A percentile compares a stretch with the other conserved stretches of the same genome.
phyloP scores from a whole-genome alignment of 1,139 yeast genomes.

The Arxiozyma slooffiae region DNA sequence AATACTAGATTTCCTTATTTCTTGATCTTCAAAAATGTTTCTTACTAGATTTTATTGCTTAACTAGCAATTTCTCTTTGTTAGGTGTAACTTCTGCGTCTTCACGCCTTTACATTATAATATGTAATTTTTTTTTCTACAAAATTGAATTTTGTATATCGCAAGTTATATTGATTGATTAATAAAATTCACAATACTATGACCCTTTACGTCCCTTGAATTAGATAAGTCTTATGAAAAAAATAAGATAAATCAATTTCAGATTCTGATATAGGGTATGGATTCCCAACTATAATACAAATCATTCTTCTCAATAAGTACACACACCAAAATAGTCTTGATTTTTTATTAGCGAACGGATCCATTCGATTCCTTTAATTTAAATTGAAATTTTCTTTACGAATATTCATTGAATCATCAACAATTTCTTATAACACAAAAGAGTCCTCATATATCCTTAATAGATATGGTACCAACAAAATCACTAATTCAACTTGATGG shows the following conservation, averaged over 20 bases:
- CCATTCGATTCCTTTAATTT: slow-evolving; percentile 33
- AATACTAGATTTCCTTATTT: slow-evolving; percentile 43
- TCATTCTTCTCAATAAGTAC: slow-evolving; percentile 45
- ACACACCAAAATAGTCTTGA: slow-evolving; percentile 51
- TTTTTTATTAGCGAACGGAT: slow-evolving; percentile 30
- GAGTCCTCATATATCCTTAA: slow-evolving; percentile 50
- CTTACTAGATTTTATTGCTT: slow-evolving; percentile 37
- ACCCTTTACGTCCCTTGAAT: slow-evolving; percentile 12
- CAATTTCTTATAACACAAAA: slow-evolving; percentile 41
- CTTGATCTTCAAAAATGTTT: slow-evolving; percentile 38
- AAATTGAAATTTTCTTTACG: slow-evolving; percentile 33
- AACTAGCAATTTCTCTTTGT: slow-evolving; percentile 12
- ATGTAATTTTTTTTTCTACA: slow-evolving; percentile 42
- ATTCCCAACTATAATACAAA: slow-evolving; percentile 46
- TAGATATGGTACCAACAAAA: slow-evolving; percentile 42
- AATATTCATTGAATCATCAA: slow-evolving; percentile 40
- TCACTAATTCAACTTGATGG: slow-evolving; percentile 41
- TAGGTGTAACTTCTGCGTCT: slow-evolving; percentile 2
- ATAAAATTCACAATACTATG: slow-evolving; percentile 37
- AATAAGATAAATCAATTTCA: slow-evolving; percentile 40
- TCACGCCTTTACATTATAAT: slow-evolving; percentile 28
- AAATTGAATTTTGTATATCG: slow-evolving; percentile 47
- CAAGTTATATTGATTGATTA: slow-evolving; percentile 42
- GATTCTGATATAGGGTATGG: slow-evolving; percentile 40
- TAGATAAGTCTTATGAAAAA: slow-evolving; percentile 27